Evolutionary conservation across 345 rosid genomes (phyloP).

Genomic region (Eucalyptus regnans): DNA sequence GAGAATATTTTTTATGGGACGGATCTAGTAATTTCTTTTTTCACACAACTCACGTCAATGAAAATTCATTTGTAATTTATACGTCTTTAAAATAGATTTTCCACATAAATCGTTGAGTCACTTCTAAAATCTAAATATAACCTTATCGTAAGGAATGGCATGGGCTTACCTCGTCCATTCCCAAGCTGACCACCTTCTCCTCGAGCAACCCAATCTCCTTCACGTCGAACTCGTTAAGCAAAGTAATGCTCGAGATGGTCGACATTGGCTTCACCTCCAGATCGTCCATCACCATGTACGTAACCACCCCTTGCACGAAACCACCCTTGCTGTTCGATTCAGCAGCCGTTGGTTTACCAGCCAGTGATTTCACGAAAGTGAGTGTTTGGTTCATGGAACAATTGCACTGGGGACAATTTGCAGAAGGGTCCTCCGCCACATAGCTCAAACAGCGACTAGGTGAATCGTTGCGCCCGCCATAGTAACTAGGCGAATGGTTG

Average conservation of each 20-base stretch:
- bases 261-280: not conserved
- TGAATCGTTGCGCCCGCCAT: too few species aligned
- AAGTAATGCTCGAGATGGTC: not conserved
- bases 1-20: too few species aligned
- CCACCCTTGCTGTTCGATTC: not conserved
- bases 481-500: too few species aligned
- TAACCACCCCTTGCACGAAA: not conserved
- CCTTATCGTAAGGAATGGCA: not conserved
- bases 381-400: fast-evolving
- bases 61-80: not conserved
- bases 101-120: not conserved
- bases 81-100: not conserved
- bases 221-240: not conserved
- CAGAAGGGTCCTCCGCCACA: not conserved
- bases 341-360: not conserved
- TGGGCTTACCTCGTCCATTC: not conserved
- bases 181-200: not conserved
- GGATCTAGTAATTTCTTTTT: too few species aligned
- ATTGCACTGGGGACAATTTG: not conserved
- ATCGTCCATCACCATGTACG: conserved; percentile 1
- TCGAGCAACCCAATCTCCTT: not conserved
- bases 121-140: not conserved
- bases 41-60: not conserved
- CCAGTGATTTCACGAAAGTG: not conserved
- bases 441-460: too few species aligned